Conservation (phyloP, 2,329 filamentous ascomycete species). For the Cladosporium sphaerospermum region DNA sequence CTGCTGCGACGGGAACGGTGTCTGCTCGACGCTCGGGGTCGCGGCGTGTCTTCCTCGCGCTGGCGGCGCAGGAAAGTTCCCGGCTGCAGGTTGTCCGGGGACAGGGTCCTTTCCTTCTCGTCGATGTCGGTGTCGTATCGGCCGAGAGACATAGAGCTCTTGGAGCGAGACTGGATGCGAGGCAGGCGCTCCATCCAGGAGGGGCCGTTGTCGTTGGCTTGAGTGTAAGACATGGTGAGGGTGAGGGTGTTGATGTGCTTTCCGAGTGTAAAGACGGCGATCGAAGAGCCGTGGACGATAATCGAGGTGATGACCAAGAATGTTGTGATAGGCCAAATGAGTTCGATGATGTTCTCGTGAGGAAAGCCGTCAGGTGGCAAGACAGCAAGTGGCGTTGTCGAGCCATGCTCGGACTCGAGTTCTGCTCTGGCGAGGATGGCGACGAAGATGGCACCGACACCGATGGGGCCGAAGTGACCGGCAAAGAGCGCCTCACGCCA, state of each 20-base stretch:
- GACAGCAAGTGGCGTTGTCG: slow-evolving; percentile 65
- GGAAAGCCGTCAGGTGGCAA: slow-evolving; percentile 53
- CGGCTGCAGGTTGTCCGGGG: slow-evolving; percentile 54
- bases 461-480: slow-evolving; percentile 95
- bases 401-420: slow-evolving; percentile 58
- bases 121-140: slow-evolving; percentile 62
- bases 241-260: slow-evolving; percentile 97
- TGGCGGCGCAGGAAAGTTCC: slow-evolving; percentile 76
- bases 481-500: slow-evolving; percentile 97
- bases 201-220: slow-evolving; percentile 78
- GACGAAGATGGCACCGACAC: slow-evolving; percentile 92
- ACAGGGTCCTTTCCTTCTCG: slow-evolving; percentile 37
- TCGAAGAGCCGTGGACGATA: slow-evolving; percentile 91
- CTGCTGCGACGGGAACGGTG: slow-evolving; percentile 53
- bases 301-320: slow-evolving; percentile 95
- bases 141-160: slow-evolving; percentile 65
- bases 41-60: slow-evolving; percentile 63
- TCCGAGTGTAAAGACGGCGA: slow-evolving; percentile 93
- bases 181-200: slow-evolving; percentile 94
- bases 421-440: slow-evolving; percentile 91
- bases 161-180: slow-evolving; percentile 73
- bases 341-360: slow-evolving; percentile 65
- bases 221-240: slow-evolving; percentile 92
- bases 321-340: slow-evolving; percentile 93
- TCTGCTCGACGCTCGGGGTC: slow-evolving; percentile 61